These are phyloP conservation scores for Neurospora sp. DNA, from an alignment of 495 filamentous ascomycete genomes.

Conservation along the genomic window DNA sequence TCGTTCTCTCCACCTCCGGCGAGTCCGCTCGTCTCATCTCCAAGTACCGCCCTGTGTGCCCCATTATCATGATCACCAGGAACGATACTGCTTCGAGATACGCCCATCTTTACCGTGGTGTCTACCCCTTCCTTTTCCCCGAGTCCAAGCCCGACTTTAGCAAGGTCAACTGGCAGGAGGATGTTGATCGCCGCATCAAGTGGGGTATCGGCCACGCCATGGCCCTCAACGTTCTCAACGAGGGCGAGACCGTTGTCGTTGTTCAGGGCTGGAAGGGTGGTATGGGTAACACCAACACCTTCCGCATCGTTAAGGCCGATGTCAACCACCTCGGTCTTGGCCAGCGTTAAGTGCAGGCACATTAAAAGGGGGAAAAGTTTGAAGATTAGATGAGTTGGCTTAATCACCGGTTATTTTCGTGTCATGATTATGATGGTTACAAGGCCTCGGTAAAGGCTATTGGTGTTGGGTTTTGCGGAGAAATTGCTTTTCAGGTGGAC, in stretches of 20 bases:
- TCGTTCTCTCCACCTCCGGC: slow-evolving; percentile 86
- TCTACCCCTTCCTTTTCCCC: slow-evolving; percentile 92
- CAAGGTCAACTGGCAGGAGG: slow-evolving; percentile 88
- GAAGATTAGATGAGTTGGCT: neutral
- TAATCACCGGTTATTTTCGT: neutral
- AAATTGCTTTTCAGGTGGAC: neutral
- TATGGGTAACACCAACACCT: slow-evolving; percentile 94
- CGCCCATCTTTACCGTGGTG: slow-evolving; percentile 91
- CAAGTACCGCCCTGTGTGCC: slow-evolving; percentile 97
- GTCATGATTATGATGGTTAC: neutral
- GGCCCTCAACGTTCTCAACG: slow-evolving; percentile 68
- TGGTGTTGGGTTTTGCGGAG: neutral
- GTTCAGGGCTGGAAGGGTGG: slow-evolving; percentile 95
- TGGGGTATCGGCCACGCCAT: slow-evolving; percentile 86
- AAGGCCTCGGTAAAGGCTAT: neutral
- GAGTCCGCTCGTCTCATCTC: slow-evolving; percentile 87
- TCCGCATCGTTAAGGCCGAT: slow-evolving; percentile 49
- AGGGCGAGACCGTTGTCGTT: slow-evolving; percentile 81
- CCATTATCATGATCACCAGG: slow-evolving; percentile 96
- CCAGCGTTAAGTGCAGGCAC: slow-evolving; percentile 4
- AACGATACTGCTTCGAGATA: slow-evolving; percentile 76
- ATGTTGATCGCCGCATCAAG: slow-evolving; percentile 91
- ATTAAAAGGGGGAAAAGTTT: neutral
- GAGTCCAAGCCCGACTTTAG: slow-evolving; percentile 89
- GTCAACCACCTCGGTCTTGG: slow-evolving; percentile 37